A percentile compares a stretch with the other conserved stretches of the same genome.
Conservation (phyloP, 345 rosid species). For the Citropsis articulata region DNA sequence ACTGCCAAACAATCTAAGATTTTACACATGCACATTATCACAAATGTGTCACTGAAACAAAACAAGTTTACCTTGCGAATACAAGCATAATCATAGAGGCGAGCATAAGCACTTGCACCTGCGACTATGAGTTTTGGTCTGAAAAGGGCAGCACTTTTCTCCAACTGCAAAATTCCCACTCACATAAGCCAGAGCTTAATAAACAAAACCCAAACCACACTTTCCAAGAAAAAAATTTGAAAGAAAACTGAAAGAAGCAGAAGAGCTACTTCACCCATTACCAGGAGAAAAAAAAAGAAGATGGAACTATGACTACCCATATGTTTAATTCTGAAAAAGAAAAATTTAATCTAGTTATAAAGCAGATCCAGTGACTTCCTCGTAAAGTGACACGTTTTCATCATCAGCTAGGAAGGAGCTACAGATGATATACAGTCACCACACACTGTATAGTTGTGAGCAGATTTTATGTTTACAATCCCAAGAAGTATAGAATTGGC, state of each 20-base stretch:
- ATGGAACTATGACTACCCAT: too few species aligned
- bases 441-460: background rate
- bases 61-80: slow-evolving; percentile 69
- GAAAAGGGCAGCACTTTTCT: slow-evolving; percentile 77
- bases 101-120: slow-evolving; percentile 98
- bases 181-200: slow-evolving; percentile 11
- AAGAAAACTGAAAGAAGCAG: background rate
- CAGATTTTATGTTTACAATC: background rate
- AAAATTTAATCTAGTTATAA: background rate
- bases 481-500: background rate
- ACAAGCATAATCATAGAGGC: slow-evolving; percentile 86
- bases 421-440: background rate
- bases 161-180: slow-evolving; percentile 52
- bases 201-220: background rate
- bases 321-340: background rate
- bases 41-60: slow-evolving; percentile 7
- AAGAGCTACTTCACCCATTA: background rate
- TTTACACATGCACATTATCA: background rate
- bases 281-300: background rate
- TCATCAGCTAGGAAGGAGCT: background rate
- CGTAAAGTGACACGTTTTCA: background rate
- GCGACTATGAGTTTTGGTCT: slow-evolving; percentile 96
- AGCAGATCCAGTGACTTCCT: background rate
- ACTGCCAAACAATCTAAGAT: background rate
- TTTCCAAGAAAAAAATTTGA: background rate